Percentiles rank a stretch among this genome's conserved stretches.
These are phyloP conservation scores for Pythium utonaiense DNA, from an alignment of 352 stramenopile species.

Conservation along the genomic window DNA sequence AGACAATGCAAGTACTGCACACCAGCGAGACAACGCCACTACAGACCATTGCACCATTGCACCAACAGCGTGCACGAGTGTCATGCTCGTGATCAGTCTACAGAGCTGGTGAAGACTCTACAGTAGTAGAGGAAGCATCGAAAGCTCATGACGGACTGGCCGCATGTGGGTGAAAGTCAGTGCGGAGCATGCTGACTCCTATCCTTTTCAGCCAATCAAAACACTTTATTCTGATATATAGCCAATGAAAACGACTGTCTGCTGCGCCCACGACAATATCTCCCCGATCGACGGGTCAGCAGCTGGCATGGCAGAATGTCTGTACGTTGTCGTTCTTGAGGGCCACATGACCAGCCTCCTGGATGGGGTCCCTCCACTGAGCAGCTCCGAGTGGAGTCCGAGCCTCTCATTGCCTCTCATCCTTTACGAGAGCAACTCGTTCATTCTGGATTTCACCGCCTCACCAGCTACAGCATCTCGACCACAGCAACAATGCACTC, in stretches of 20 bases:
- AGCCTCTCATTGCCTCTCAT: neutral
- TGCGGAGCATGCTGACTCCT: neutral
- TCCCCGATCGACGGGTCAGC: neutral
- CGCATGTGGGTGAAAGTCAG: too few species aligned
- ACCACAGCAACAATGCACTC: conserved; percentile 5
- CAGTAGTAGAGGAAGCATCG: too few species aligned
- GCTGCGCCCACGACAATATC: too few species aligned
- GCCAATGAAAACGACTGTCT: too few species aligned
- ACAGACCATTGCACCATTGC: too few species aligned
- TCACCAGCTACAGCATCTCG: neutral
- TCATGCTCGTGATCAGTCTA: too few species aligned
- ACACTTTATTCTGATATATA: neutral
- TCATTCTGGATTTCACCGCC: neutral
- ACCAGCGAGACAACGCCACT: too few species aligned
- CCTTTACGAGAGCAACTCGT: neutral
- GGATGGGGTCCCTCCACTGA: neutral
- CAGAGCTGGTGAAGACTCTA: too few species aligned
- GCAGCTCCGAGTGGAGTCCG: too few species aligned
- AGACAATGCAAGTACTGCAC: too few species aligned
- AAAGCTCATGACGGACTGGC: too few species aligned
- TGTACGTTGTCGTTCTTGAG: neutral
- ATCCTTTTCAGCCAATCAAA: conserved; percentile 2
- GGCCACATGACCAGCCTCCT: neutral
- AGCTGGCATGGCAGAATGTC: neutral
- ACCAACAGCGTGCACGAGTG: too few species aligned